These are phyloP conservation scores for Leptosphaerulina australis DNA, from an alignment of 2,329 filamentous ascomycete species.

Conservation along the genomic window DNA sequence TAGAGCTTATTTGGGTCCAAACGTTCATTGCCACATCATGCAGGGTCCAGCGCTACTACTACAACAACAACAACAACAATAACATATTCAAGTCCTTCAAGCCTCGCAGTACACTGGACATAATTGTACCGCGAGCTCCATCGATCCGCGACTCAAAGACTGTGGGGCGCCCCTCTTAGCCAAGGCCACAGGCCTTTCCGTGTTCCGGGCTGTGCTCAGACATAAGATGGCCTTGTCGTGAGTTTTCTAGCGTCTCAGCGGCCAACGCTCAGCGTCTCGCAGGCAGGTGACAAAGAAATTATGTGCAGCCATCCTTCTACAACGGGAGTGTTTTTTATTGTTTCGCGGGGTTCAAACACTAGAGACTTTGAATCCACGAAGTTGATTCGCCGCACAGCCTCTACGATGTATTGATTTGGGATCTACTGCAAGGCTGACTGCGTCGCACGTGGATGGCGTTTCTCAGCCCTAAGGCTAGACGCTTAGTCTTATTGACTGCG, in stretches of 20 bases:
- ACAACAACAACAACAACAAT: not conserved
- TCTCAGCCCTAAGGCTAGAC: constrained; percentile 22
- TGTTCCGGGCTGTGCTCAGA: constrained; percentile 16
- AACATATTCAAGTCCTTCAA: not conserved
- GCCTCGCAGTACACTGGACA: not conserved
- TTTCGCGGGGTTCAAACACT: constrained; percentile 8
- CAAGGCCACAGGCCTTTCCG: constrained; percentile 15
- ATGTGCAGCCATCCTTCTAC: not conserved
- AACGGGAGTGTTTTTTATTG: constrained; percentile 1
- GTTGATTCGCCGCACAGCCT: constrained; percentile 12
- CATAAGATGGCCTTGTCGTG: constrained; percentile 11
- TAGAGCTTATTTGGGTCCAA: not conserved
- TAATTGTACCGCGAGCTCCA: not conserved
- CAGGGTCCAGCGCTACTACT: constrained; percentile 12
- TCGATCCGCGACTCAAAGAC: constrained; percentile 3
- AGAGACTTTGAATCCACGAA: constrained; percentile 1
- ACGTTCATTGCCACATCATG: constrained; percentile 1
- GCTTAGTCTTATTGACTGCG: constrained; percentile 16
- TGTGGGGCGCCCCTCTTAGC: constrained; percentile 18
- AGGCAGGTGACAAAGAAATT: not conserved
- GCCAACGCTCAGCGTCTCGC: constrained; percentile 12
- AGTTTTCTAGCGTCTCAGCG: constrained; percentile 11
- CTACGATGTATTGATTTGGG: constrained; percentile 14
- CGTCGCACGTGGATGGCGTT: constrained; percentile 18
- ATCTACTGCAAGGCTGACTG: constrained; percentile 19